Evolutionary conservation across 2,329 filamentous ascomycete genomes (phyloP).

Genomic region (Talaromyces islandicus): DNA sequence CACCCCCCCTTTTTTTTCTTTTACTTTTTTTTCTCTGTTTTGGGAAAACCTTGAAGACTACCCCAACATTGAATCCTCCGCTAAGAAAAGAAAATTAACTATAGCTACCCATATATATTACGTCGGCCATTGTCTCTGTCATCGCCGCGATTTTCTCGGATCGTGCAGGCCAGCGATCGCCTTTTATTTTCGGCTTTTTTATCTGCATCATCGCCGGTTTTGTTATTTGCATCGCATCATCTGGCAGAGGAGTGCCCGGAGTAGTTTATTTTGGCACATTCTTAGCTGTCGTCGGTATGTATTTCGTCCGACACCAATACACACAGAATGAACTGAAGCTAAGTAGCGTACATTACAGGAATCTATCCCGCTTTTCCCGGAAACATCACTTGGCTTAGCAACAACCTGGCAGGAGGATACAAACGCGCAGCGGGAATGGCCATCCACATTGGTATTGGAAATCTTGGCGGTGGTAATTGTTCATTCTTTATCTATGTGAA

Average conservation of each 20-base stretch:
- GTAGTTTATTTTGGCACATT: conserved; percentile 45
- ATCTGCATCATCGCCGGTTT: conserved; percentile 53
- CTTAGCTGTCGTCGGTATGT: conserved; percentile 39
- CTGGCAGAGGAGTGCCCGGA: conserved; percentile 29
- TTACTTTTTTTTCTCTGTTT: neutral
- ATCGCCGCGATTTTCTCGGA: conserved; percentile 53
- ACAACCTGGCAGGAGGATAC: conserved; percentile 53
- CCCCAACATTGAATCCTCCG: neutral
- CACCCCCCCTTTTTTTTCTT: no score
- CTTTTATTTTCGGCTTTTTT: conserved; percentile 52
- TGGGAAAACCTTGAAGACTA: neutral
- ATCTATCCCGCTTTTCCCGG: conserved; percentile 43
- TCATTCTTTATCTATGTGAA: neutral
- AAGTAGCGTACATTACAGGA: conserved; percentile 15
- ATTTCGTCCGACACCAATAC: no score
- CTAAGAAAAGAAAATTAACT: neutral
- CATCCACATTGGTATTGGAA: conserved; percentile 57
- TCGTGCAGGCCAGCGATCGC: conserved; percentile 45
- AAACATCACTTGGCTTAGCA: conserved; percentile 52
- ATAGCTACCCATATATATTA: conserved; percentile 35
- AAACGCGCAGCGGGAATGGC: conserved; percentile 58
- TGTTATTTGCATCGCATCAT: conserved; percentile 41
- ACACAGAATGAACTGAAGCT: neutral
- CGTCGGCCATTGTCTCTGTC: conserved; percentile 32
- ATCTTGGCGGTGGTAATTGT: conserved; percentile 35